Conservation (phyloP, 2,329 filamentous ascomycete genomes). For the Aureobasidium namibiae region DNA sequence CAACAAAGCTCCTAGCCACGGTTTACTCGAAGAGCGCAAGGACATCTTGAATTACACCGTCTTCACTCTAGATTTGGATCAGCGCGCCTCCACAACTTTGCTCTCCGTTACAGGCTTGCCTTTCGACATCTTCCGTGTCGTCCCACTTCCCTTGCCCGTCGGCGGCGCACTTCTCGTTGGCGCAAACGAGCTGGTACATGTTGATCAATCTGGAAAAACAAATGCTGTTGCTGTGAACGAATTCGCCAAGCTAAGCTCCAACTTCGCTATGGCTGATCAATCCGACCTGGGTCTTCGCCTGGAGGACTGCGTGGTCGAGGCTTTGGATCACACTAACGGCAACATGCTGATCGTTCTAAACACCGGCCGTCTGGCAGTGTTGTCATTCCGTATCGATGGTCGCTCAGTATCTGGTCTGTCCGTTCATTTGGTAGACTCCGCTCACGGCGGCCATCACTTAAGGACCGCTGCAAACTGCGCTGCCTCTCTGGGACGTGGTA, state of each 20-base stretch:
- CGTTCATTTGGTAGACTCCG: constrained; percentile 56
- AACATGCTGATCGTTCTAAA: constrained; percentile 78
- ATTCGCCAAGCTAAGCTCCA: constrained; percentile 73
- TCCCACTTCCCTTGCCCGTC: constrained; percentile 76
- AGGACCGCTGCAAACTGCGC: constrained; percentile 60
- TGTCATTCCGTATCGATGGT: constrained; percentile 82
- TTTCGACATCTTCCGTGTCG: constrained; percentile 74
- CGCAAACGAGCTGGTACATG: constrained; percentile 83
- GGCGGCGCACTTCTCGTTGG: constrained; percentile 84
- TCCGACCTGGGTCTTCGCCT: constrained; percentile 70
- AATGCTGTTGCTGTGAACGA: constrained; percentile 90
- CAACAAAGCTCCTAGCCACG: constrained; percentile 61
- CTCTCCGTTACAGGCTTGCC: constrained; percentile 78
- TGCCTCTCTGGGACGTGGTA: constrained; percentile 57
- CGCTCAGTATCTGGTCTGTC: constrained; percentile 80
- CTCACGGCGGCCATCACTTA: constrained; percentile 56
- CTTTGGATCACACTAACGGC: constrained; percentile 65
- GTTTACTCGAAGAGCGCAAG: constrained; percentile 65
- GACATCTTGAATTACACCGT: constrained; percentile 88
- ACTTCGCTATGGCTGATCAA: constrained; percentile 80
- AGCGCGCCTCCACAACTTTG: constrained; percentile 86
- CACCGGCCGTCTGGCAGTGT: constrained; percentile 63
- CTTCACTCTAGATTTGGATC: constrained; percentile 88
- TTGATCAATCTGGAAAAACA: constrained; percentile 90
- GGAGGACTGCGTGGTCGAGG: constrained; percentile 71